Percentiles rank a stretch among this genome's conserved stretches.
These are phyloP conservation scores for Cyclotella cryptica DNA, from an alignment of 108 stramenopile genomes.

Conservation along the genomic window DNA sequence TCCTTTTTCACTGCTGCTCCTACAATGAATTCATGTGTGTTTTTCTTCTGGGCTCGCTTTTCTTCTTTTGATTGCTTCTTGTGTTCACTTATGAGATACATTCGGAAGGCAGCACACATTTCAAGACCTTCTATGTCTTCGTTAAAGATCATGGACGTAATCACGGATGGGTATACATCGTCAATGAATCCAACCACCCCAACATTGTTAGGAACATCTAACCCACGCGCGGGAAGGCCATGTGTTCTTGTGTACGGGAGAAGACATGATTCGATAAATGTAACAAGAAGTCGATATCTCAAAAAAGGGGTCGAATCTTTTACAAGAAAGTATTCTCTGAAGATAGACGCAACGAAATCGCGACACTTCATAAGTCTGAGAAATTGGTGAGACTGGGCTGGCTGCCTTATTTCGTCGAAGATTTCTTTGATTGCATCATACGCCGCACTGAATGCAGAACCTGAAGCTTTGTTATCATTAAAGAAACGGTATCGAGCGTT, in stretches of 20 bases:
- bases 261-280: conserved; percentile 39
- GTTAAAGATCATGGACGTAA: conserved; percentile 40
- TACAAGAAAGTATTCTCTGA: conserved; percentile 46
- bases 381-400: too few species aligned
- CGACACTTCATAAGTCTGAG: background rate
- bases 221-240: conserved; percentile 19
- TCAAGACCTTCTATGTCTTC: conserved; percentile 52
- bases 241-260: conserved; percentile 16
- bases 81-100: conserved; percentile 41
- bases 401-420: conserved; percentile 15
- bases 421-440: conserved; percentile 28
- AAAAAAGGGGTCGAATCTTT: conserved; percentile 23
- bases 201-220: conserved; percentile 34
- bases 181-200: conserved; percentile 44
- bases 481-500: conserved; percentile 17
- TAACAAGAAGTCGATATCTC: conserved; percentile 44
- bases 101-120: conserved; percentile 58
- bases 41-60: conserved; percentile 38
- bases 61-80: too few species aligned
- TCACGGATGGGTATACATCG: conserved; percentile 30
- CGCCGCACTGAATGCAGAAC: conserved; percentile 23
- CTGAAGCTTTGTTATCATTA: background rate
- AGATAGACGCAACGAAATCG: conserved; percentile 27
- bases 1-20: conserved; percentile 28
- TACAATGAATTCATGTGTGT: conserved; percentile 32